Evolutionary conservation across 306 rosid genomes (phyloP).

Genomic region (Cucurbita pepo): DNA sequence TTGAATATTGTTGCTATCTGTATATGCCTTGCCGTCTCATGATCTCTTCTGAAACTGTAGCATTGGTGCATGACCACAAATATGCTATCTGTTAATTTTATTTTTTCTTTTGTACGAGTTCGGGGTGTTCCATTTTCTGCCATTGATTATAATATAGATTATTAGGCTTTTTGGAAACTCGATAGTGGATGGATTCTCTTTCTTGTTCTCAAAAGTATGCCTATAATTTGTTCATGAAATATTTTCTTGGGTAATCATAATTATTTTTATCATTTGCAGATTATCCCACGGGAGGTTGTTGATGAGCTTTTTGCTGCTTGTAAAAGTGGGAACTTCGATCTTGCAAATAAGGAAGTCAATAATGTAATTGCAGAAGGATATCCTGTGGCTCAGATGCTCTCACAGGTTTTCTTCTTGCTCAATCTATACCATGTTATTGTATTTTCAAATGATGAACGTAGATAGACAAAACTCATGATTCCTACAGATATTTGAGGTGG

Average conservation of each 20-base stretch:
- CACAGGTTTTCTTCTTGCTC: slow-evolving; percentile 33
- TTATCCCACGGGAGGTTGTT: slow-evolving; percentile 48
- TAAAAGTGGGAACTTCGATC: slow-evolving; percentile 75
- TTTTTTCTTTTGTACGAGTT: neutral
- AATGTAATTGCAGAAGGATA: slow-evolving; percentile 86
- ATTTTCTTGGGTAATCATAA: neutral
- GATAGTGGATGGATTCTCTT: neutral
- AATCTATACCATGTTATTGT: neutral
- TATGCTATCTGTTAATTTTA: neutral
- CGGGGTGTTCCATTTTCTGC: neutral
- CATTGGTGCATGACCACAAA: neutral
- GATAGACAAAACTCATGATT: neutral
- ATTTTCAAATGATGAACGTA: neutral
- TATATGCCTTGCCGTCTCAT: neutral
- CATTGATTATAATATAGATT: neutral
- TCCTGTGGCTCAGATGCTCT: slow-evolving; percentile 80
- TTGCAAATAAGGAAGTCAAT: slow-evolving; percentile 76
- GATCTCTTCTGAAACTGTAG: neutral
- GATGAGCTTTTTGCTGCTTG: slow-evolving; percentile 47
- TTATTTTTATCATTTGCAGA: slow-evolving; percentile 18
- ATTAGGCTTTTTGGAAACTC: neutral
- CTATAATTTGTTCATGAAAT: neutral
- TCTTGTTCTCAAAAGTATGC: neutral
- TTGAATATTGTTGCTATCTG: neutral
- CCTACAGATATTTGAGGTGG: slow-evolving; percentile 53